phyloP scores from a whole-genome alignment of 768 basidiomycete species.

The Russula abietina region DNA sequence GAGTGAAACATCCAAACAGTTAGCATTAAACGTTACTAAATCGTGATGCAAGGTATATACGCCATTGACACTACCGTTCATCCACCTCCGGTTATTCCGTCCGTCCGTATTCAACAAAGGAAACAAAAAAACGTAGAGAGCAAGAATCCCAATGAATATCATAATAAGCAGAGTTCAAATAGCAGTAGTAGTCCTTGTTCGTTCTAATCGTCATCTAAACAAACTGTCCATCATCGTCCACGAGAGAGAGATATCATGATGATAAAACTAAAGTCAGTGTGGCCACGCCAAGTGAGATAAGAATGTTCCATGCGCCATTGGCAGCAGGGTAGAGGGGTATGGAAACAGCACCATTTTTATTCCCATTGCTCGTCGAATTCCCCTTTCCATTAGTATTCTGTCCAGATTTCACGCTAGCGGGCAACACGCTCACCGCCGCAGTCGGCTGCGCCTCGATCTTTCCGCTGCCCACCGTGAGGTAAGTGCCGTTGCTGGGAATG shows the following conservation, averaged over 20 bases:
- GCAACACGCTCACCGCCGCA: not conserved
- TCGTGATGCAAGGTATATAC: not conserved
- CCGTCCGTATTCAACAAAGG: not conserved
- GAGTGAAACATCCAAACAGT: not conserved
- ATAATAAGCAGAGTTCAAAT: not conserved
- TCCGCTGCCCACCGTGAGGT: not conserved
- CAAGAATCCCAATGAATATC: not conserved
- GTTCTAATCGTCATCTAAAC: not conserved
- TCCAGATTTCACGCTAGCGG: not conserved
- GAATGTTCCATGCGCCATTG: not conserved
- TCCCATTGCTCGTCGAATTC: not conserved
- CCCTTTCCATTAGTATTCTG: not conserved
- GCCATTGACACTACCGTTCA: not conserved
- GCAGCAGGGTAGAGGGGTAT: not conserved
- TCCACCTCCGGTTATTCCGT: too few relatives aligned
- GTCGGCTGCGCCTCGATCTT: not conserved
- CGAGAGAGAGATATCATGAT: not conserved
- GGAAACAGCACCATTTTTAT: not conserved
- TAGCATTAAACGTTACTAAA: not conserved
- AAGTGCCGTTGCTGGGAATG: conserved; percentile 4
- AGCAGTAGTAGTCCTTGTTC: not conserved
- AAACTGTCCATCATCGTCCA: not conserved
- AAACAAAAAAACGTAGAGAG: not conserved
- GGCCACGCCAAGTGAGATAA: not conserved
- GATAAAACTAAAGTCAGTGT: not conserved